Evolutionary conservation across 306 rosid species (phyloP).

Genomic region (Cyamopsis tetragonoloba): DNA sequence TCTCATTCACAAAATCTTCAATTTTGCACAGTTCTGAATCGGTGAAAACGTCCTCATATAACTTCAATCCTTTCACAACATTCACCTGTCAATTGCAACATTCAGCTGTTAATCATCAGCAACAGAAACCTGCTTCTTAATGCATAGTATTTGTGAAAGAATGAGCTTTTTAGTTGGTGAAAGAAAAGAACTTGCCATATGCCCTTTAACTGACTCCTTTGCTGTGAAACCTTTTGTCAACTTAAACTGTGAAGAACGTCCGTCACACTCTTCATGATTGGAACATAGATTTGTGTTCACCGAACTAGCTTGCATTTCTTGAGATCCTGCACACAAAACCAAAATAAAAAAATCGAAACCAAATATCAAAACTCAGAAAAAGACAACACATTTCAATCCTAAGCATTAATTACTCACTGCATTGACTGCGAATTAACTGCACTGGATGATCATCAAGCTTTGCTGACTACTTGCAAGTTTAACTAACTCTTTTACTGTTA

Average conservation of each 20-base stretch:
- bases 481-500: neutral
- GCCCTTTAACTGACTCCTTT: conserved; percentile 88
- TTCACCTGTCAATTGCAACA: conserved; percentile 74
- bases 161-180: conserved; percentile 4
- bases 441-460: neutral
- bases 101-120: conserved; percentile 33
- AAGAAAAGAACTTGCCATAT: conserved; percentile 71
- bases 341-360: neutral
- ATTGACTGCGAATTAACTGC: neutral
- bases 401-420: conserved; percentile 6
- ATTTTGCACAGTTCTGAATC: conserved; percentile 69
- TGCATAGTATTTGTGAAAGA: conserved; percentile 14
- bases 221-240: conserved; percentile 95
- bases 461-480: neutral
- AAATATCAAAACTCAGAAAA: conserved; percentile 11
- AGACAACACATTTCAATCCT: conserved; percentile 5
- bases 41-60: conserved; percentile 76
- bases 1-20: conserved; percentile 62
- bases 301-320: conserved; percentile 54
- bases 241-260: conserved; percentile 69
- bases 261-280: conserved; percentile 87
- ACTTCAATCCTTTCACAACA: conserved; percentile 93
- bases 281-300: conserved; percentile 52
- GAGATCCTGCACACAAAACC: conserved; percentile 59
- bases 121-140: conserved; percentile 12